Evolutionary conservation across 768 basidiomycete genomes (phyloP).

Genomic region (Hortiboletus flavorubellus): DNA sequence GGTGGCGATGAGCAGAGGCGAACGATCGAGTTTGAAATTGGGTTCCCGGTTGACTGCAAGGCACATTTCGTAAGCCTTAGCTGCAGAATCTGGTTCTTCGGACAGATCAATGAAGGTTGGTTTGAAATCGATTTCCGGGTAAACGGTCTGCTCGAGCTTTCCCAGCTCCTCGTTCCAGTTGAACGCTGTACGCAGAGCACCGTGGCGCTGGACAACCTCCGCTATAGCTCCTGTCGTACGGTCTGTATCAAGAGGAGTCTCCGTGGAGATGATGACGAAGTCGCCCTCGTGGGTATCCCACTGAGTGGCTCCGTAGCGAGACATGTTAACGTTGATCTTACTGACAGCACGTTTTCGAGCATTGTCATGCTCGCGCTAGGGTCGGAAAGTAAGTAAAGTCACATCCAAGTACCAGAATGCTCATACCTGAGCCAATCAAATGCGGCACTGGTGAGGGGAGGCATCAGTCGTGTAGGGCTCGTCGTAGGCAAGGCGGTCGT

Average conservation of each 20-base stretch:
- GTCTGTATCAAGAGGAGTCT: slow-evolving; percentile 27
- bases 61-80: slow-evolving; percentile 32
- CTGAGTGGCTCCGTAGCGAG: slow-evolving; percentile 32
- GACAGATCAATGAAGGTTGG: slow-evolving; percentile 26
- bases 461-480: slow-evolving; percentile 30
- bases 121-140: slow-evolving; percentile 26
- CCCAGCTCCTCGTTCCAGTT: slow-evolving; percentile 29
- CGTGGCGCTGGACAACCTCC: slow-evolving; percentile 29
- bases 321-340: slow-evolving; percentile 31
- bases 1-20: slow-evolving; percentile 24
- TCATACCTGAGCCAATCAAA: slow-evolving; percentile 32
- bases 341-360: slow-evolving; percentile 26
- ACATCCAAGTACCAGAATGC: not conserved
- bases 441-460: slow-evolving; percentile 27
- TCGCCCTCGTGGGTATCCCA: slow-evolving; percentile 32
- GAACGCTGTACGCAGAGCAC: slow-evolving; percentile 28
- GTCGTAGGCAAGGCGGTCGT: slow-evolving; percentile 32
- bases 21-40: slow-evolving; percentile 24
- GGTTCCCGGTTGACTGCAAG: slow-evolving; percentile 23
- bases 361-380: slow-evolving; percentile 28
- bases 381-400: not conserved
- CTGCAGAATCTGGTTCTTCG: slow-evolving; percentile 19
- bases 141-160: slow-evolving; percentile 30
- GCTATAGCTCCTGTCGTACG: slow-evolving; percentile 25
- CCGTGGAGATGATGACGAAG: slow-evolving; percentile 17